phyloP scores from a whole-genome alignment of 805 yeast species.

The Candida multigemmis region DNA sequence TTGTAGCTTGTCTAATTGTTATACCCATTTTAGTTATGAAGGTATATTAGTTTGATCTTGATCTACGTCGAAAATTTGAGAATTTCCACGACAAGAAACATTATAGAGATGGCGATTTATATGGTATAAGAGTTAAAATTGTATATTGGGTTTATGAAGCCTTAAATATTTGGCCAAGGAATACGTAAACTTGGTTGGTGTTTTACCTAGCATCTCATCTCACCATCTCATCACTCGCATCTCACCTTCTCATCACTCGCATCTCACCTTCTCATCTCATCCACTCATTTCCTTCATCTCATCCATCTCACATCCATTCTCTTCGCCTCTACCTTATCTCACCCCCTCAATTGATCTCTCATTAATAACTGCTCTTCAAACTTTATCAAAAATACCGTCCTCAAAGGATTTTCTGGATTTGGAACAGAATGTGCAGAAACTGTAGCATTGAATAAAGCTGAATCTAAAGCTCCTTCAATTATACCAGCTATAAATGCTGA shows the following conservation, averaged over 20 bases:
- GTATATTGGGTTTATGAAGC: constrained; percentile 12
- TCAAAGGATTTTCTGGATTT: constrained; percentile 42
- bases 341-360: constrained; percentile 38
- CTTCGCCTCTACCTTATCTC: too few species aligned
- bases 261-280: too few species aligned
- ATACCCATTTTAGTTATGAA: constrained; percentile 49
- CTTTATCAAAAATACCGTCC: constrained; percentile 71
- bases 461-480: constrained; percentile 72
- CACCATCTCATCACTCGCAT: too few species aligned
- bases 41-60: not conserved
- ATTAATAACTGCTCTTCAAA: constrained; percentile 51
- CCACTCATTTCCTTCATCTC: too few species aligned
- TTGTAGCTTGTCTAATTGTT: constrained; percentile 80
- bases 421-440: constrained; percentile 83
- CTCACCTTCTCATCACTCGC: too few species aligned
- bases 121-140: constrained; percentile 4
- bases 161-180: too few species aligned
- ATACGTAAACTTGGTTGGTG: too few species aligned
- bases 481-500: constrained; percentile 82
- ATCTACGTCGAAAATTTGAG: too few species aligned
- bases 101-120: too few species aligned
- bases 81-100: not conserved
- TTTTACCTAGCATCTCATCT: too few species aligned
- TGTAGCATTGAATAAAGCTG: constrained; percentile 60
- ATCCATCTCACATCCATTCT: too few species aligned